Base-by-base conservation (phyloP, 75 land plant genomes). In the Adiantum capillusveneris region DNA sequence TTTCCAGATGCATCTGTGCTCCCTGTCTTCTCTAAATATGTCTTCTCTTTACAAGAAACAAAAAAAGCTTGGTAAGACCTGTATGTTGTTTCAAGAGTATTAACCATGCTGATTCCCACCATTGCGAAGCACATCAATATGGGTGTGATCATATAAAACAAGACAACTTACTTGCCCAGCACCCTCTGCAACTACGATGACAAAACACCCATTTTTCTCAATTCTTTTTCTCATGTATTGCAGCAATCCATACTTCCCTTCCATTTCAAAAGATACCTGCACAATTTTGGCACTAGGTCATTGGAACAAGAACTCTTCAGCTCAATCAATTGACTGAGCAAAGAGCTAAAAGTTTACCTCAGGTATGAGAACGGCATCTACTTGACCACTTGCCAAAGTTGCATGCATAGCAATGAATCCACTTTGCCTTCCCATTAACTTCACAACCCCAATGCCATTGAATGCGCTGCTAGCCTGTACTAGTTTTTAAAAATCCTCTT, bases 401-500 rank as follows among this genome's bases (percentile, higher is more conserved):
- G 99, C 97, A 64, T 90, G 86, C 96, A 90, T 86, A 12, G 99
- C 85, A 56, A 95, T 95, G 46, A 79, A 90, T 9, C 99, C 99
- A 78, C 97, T 87, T 57, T 77, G 81, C 48, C 99, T 73, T 19
- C 99, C 99, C 99, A 95, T 95, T 69, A 90, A 57, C 69, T 95
- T 95, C 57, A 95, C 99, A 34, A 95, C 39, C 0, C 99, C 99
- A 68, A 95, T 75, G 12, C 99, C 99, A 72, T 77, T 85, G 62
- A 80, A 90, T 53, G 99, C 97, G 73, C 96, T 90, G 46, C 69
- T 82, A 39, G 99, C 99, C 99, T 94, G 67, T 34, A 5, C 7
- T 9, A 34, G n/a, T n/a, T n/a, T n/a, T n/a, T n/a, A n/a, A n/a
- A n/a, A n/a, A n/a, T n/a, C n/a, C n/a, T n/a, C n/a, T n/a, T n/a